phyloP scores from a whole-genome alignment of 106 monocot species.

The Triglochin maritima region DNA sequence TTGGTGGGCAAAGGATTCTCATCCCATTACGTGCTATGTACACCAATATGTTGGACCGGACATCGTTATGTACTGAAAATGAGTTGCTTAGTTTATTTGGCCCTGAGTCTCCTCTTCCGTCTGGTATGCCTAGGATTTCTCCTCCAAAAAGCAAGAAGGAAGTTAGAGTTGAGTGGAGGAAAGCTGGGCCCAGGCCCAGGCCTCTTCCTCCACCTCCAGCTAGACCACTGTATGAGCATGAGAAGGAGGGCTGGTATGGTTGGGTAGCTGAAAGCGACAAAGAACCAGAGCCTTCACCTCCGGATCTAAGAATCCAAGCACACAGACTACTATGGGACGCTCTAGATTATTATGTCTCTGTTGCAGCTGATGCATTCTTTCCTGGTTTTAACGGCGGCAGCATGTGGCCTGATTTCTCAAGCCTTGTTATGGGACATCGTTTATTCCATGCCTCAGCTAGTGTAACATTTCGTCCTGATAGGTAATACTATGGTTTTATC shows the following conservation, averaged over 20 bases:
- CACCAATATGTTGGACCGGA: slow-evolving; percentile 59
- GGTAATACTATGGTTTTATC: slow-evolving; percentile 25
- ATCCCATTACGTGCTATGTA: slow-evolving; percentile 71
- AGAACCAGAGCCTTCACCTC: slow-evolving; percentile 48
- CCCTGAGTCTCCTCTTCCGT: slow-evolving; percentile 50
- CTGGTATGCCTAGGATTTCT: slow-evolving; percentile 22
- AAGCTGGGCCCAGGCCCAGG: slow-evolving; percentile 55
- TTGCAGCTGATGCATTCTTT: slow-evolving; percentile 85
- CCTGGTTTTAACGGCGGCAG: slow-evolving; percentile 82
- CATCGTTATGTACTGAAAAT: slow-evolving; percentile 51
- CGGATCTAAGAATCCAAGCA: slow-evolving; percentile 51
- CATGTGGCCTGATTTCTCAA: slow-evolving; percentile 65
- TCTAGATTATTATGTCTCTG: slow-evolving; percentile 77
- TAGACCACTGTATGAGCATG: slow-evolving; percentile 61
- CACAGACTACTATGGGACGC: slow-evolving; percentile 89
- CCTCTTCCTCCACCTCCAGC: slow-evolving; percentile 84
- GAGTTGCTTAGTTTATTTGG: slow-evolving; percentile 46
- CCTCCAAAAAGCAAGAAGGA: slow-evolving; percentile 45
- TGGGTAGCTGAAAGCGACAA: slow-evolving; percentile 52
- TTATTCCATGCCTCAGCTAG: slow-evolving; percentile 52
- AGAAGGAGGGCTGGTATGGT: slow-evolving; percentile 93
- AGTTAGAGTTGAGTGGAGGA: slow-evolving; percentile 66
- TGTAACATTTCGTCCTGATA: slow-evolving; percentile 68
- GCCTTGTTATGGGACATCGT: slow-evolving; percentile 90
- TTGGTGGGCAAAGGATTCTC: slow-evolving; percentile 70